Percentiles rank a stretch among this genome's conserved stretches.
These are phyloP conservation scores for Fusarium musae DNA, from an alignment of 2,329 filamentous ascomycete species.

Conservation along the genomic window DNA sequence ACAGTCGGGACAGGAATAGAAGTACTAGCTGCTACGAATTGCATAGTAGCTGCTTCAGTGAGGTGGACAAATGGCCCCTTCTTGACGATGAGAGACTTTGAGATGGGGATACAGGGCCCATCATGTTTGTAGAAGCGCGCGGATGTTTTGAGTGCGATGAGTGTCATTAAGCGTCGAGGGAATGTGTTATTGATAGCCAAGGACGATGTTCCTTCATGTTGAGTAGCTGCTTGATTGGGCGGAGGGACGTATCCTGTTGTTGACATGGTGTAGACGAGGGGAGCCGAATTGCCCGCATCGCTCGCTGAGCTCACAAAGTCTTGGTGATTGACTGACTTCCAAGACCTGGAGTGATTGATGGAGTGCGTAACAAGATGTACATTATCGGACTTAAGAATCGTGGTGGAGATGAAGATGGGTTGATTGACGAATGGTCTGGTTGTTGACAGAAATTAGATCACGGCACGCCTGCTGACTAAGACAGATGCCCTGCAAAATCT, in stretches of 20 bases:
- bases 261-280: not conserved
- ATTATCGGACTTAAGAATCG: not conserved
- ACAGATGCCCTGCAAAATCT: accelerated
- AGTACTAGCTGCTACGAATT: conserved; percentile 33
- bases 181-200: conserved; percentile 47
- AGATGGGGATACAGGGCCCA: conserved; percentile 40
- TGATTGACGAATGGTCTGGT: not conserved
- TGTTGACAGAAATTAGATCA: not conserved
- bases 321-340: not conserved
- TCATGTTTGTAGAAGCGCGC: conserved; percentile 40
- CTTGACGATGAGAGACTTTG: conserved; percentile 43
- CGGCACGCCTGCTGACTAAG: not conserved
- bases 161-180: conserved; percentile 40
- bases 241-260: conserved; percentile 1
- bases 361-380: accelerated
- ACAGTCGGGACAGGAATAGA: conserved; percentile 37
- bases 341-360: no score
- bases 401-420: not conserved
- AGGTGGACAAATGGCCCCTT: conserved; percentile 26
- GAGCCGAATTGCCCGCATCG: not conserved
- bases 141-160: conserved; percentile 43
- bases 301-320: accelerated
- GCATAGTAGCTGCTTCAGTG: conserved; percentile 38
- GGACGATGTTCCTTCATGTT: conserved; percentile 39
- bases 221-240: not conserved